Evolutionary conservation across 345 rosid species (phyloP).

Genomic region (Hibiscus trionum): DNA sequence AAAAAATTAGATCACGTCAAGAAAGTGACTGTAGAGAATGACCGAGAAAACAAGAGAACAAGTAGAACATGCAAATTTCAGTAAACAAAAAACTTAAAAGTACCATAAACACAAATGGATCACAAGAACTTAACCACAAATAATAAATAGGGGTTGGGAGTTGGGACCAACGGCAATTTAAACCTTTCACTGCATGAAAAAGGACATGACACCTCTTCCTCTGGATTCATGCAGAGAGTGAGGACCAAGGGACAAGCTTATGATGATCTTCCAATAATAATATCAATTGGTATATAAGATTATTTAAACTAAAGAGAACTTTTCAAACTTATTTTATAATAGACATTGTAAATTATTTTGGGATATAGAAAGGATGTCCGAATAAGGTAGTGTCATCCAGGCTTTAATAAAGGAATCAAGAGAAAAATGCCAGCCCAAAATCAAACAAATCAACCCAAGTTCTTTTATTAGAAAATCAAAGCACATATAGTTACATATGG

Average conservation of each 20-base stretch:
- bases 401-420: neutral
- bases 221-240: neutral
- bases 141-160: slow-evolving; percentile 3
- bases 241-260: neutral
- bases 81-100: neutral
- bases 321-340: neutral
- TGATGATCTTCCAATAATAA: neutral
- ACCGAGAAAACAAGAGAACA: neutral
- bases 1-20: neutral
- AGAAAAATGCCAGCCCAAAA: neutral
- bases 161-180: neutral
- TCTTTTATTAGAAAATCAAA: neutral
- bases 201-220: neutral
- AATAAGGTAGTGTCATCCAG: neutral
- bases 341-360: neutral
- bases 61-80: neutral
- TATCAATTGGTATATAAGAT: neutral
- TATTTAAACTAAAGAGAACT: neutral
- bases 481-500: neutral
- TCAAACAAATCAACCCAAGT: neutral
- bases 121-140: neutral
- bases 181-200: neutral
- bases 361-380: neutral
- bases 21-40: neutral
- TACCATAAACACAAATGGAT: neutral